Evolutionary conservation across 2,329 filamentous ascomycete genomes (phyloP).

Genomic region (Diaporthe eres): DNA sequence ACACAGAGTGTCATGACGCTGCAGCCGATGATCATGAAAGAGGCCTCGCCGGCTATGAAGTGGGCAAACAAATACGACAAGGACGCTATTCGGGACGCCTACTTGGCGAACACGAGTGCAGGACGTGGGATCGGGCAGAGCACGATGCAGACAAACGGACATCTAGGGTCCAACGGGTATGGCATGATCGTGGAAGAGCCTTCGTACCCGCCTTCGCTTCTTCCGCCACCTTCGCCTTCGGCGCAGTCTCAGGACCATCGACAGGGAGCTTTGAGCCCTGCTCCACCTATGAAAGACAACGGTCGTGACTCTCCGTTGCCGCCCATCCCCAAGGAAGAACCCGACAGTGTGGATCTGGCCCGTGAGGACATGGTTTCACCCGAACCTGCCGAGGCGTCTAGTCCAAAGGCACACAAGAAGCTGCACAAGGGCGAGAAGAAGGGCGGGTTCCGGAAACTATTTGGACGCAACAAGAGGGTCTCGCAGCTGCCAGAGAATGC

Average conservation of each 20-base stretch:
- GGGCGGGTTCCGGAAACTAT: slow-evolving; percentile 74
- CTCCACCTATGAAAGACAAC: slow-evolving; percentile 38
- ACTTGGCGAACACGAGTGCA: slow-evolving; percentile 80
- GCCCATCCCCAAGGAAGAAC: slow-evolving; percentile 54
- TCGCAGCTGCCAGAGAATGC: slow-evolving; percentile 71
- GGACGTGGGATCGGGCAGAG: slow-evolving; percentile 72
- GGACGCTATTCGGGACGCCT: slow-evolving; percentile 86
- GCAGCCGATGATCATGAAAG: slow-evolving; percentile 85
- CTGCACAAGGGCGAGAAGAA: slow-evolving; percentile 47
- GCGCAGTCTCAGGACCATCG: slow-evolving; percentile 47
- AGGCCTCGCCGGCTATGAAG: slow-evolving; percentile 94
- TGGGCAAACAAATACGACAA: slow-evolving; percentile 98
- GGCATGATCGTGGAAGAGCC: slow-evolving; percentile 49
- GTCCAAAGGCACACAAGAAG: slow-evolving; percentile 62
- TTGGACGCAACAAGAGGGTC: slow-evolving; percentile 72
- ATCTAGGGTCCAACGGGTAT: slow-evolving; percentile 47
- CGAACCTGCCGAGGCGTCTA: slow-evolving; percentile 52
- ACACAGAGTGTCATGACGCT: slow-evolving; percentile 92
- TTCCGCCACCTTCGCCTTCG: slow-evolving; percentile 46
- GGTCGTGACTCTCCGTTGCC: slow-evolving; percentile 57
- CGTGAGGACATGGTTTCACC: slow-evolving; percentile 58
- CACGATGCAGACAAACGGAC: slow-evolving; percentile 50
- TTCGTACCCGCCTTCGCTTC: slow-evolving; percentile 54
- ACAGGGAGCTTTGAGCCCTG: slow-evolving; percentile 29
- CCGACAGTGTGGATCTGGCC: slow-evolving; percentile 51